Evolutionary conservation across 2,329 filamentous ascomycete genomes (phyloP), one percentile per base, ranked within the genome.

Genomic region (Penicillium sp.): DNA sequence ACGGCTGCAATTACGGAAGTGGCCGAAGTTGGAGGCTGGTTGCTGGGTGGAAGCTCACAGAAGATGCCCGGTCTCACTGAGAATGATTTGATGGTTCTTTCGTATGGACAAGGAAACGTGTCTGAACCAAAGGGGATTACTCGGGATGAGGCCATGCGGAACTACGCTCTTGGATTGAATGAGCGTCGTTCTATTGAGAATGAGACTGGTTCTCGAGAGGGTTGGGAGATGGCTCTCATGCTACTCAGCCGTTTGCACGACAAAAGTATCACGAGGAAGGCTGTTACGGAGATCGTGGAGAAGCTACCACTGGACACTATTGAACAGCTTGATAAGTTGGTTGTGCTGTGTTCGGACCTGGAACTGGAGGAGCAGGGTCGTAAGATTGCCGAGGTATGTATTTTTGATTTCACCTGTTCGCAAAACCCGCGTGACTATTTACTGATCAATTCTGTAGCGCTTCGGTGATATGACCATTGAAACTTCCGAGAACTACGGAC

Each of bases 221-320:
- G 94, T 9, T 98, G 94, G 94, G 92, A 97, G 79, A 80, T 97
- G 72, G 91, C 93, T 0, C 88, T 97, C 47, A 88, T 92, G 62
- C 86, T 97, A 12, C 83, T 97, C 50, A 91, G 91, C 10, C 88
- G 94, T 58, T 85, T 98, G 73, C 90, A 96, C 72, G 88, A 93
- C 62, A 82, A 85, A 0, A 83, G 87, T 53, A 85, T 86, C 54
- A 91, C 91, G 8, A 89, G 91, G 72, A 86, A 89, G 66, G 89
- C 89, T 62, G 91, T 97, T 12, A 85, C 88, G 44, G 86, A 90
- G 62, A 80, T 97, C 64, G 83, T 97, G 47, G 86, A 89, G 59
- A 83, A 89, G 24, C 82, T 98, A n/a, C 83, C 89, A 42, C 83
- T 94, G 22, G 84, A 89, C 53, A 91, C 91, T 15, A 83, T 89